Evolutionary conservation across 805 yeast species (phyloP).

Genomic region (Candida easanensis): DNA sequence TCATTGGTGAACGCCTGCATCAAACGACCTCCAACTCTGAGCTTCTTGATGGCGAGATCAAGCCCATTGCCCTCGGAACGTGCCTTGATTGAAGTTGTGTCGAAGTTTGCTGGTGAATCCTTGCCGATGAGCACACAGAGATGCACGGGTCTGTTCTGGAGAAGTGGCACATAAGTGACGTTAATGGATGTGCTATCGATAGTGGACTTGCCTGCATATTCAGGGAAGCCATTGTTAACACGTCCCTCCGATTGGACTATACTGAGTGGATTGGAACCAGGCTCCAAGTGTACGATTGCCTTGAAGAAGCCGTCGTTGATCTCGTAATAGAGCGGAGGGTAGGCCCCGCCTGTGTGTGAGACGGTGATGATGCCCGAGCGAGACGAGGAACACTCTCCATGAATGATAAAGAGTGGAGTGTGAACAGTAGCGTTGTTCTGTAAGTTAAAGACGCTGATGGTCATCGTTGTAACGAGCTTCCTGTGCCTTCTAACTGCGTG

Average conservation of each 20-base stretch:
- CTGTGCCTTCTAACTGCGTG: neutral
- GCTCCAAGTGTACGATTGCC: conserved; percentile 65
- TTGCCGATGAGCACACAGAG: conserved; percentile 71
- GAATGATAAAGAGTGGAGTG: conserved; percentile 48
- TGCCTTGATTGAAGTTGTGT: conserved; percentile 54
- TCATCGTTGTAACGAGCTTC: conserved; percentile 9
- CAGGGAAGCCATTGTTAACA: conserved; percentile 33
- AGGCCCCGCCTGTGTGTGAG: conserved; percentile 37
- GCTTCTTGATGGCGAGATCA: conserved; percentile 66
- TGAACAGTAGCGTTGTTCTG: conserved; percentile 35
- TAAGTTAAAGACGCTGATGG: conserved; percentile 31
- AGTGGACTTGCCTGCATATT: conserved; percentile 1
- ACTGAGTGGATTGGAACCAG: conserved; percentile 59
- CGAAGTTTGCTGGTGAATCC: conserved; percentile 72
- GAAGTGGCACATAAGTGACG: conserved; percentile 52
- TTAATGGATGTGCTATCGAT: conserved; percentile 25
- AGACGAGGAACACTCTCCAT: conserved; percentile 39
- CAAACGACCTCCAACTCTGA: conserved; percentile 79
- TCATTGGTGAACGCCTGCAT: conserved; percentile 92
- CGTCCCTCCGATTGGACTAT: conserved; percentile 46
- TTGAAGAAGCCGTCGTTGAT: conserved; percentile 71
- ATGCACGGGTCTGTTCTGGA: conserved; percentile 74
- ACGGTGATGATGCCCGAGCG: conserved; percentile 39
- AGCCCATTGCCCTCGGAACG: conserved; percentile 60
- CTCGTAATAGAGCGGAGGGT: conserved; percentile 69